A percentile compares a stretch with the other conserved stretches of the same genome.
phyloP scores from a whole-genome alignment of 306 rosid genomes.

The Inga oerstediana region DNA sequence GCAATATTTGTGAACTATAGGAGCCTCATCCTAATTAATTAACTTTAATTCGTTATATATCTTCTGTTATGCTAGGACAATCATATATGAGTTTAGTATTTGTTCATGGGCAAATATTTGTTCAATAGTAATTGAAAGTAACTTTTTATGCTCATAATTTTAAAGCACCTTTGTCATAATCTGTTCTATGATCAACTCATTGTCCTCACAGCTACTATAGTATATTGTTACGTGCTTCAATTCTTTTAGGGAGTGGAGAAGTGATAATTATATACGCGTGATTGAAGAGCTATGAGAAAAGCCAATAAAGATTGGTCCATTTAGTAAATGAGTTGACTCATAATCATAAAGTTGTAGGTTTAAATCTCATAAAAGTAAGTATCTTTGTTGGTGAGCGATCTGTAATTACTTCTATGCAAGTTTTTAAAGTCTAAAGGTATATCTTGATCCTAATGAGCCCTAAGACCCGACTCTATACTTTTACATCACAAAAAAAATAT shows the following conservation, averaged over 20 bases:
- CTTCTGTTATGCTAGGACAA: background rate
- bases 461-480: too few relatives aligned
- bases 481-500: too few relatives aligned
- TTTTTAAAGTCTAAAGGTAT: too few relatives aligned
- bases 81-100: background rate
- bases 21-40: background rate
- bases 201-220: background rate
- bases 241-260: background rate
- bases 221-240: background rate
- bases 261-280: background rate
- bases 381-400: too few relatives aligned
- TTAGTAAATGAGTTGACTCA: too few relatives aligned
- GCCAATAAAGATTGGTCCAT: too few relatives aligned
- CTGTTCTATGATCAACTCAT: background rate
- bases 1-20: background rate
- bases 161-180: background rate
- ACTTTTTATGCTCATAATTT: background rate
- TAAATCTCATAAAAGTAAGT: too few relatives aligned
- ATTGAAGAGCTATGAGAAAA: too few relatives aligned
- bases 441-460: fast-evolving
- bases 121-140: background rate
- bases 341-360: too few relatives aligned
- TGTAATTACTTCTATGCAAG: too few relatives aligned
- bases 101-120: background rate
- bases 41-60: background rate